Evolutionary conservation across 495 filamentous ascomycete genomes (phyloP), one percentile per base, ranked within the genome.

Genomic region (Hypomontagnella submonticulosa): DNA sequence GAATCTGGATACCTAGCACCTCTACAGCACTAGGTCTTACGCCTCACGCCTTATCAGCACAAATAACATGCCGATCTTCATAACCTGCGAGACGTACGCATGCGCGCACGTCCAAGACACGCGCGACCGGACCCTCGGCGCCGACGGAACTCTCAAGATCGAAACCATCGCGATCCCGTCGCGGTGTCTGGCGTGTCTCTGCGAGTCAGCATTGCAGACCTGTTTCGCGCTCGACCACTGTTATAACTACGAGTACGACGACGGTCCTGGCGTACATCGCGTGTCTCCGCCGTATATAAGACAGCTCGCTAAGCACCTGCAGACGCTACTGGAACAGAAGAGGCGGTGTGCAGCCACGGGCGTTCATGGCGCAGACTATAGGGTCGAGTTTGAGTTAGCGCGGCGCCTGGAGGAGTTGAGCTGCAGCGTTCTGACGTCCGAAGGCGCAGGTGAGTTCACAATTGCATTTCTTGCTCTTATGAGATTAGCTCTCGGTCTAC

Each of bases 401-500:
- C 11, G 18, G 15, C 36, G 49, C 32, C 10, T 32, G 12, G 44
- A 60, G 49, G 56, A 50, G 43, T 50, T 59, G 32, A 34, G 15
- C 10, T 41, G 19, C 10, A 53, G 16, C 10, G 23, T 38, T 16
- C 13, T 65, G 23, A 41, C 30, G 37, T 43, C 56, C 8, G 32
- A 9, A 41, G 27, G 37, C 30, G n/a, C 32, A 60, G 49, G 63
- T 59, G 62, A 66, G 62, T 66, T 60, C 34, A 36, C 23, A 3
- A 12, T 13, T 54, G 19, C 38, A n/a, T 37, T 60, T 16, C 42
- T 37, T 40, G 20, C 47, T 53, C 48, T 27, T 20, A 10, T 19
- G 33, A 34, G 13, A 16, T 12, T 11, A 15, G 44, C 27, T 27
- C 23, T 27, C 2, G 23, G 27, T 47, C 43, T 32, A 23, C 20